Evolutionary conservation across 1,139 yeast genomes (phyloP).

Genomic region (Spathaspora jeffriesii): DNA sequence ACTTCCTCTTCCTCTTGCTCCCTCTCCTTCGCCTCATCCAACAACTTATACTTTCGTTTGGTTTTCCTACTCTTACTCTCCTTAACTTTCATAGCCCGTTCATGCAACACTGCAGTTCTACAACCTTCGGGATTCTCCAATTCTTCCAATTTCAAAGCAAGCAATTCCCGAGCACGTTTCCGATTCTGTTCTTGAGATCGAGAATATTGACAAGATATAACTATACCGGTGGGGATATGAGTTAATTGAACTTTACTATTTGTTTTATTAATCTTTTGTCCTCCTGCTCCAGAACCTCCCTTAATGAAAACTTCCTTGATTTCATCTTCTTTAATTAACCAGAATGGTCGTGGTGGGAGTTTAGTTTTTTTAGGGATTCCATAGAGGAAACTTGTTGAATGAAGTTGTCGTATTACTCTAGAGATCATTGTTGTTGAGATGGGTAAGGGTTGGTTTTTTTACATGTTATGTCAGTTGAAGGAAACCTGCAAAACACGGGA

Average conservation of each 20-base stretch:
- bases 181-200: slow-evolving; percentile 88
- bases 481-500: slow-evolving; percentile 5
- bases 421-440: no score
- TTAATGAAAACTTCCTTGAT: slow-evolving; percentile 76
- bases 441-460: no score
- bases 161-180: slow-evolving; percentile 75
- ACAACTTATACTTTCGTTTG: slow-evolving; percentile 48
- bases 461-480: slow-evolving; percentile 1
- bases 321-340: slow-evolving; percentile 61
- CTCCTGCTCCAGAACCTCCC: slow-evolving; percentile 96
- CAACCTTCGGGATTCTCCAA: slow-evolving; percentile 54
- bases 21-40: slow-evolving; percentile 33
- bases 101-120: slow-evolving; percentile 51
- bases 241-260: slow-evolving; percentile 89
- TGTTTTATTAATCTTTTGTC: slow-evolving; percentile 94
- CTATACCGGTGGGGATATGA: slow-evolving; percentile 85
- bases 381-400: slow-evolving; percentile 2
- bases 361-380: slow-evolving; percentile 52
- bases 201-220: slow-evolving; percentile 85
- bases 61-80: slow-evolving; percentile 56
- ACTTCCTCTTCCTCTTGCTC: slow-evolving; percentile 8
- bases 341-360: slow-evolving; percentile 82
- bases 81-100: slow-evolving; percentile 53
- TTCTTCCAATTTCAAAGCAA: slow-evolving; percentile 75
- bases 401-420: no score